Percentiles rank a stretch among this genome's conserved stretches.
phyloP scores from a whole-genome alignment of 306 rosid species.

The cucumber (Cucumis sativus) region Cucumber_9930_V3 NC_026655.2:25253501-25254000 shows the following conservation, averaged over 20 bases:
- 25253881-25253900: conserved; percentile 78
- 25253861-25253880: conserved; percentile 81
- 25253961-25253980: conserved; percentile 86
- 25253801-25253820: conserved; percentile 78
- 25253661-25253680: conserved; percentile 39
- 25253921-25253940: conserved; percentile 76
- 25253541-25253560: conserved; percentile 97
- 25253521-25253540: conserved; percentile 80
- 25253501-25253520: conserved; percentile 81
- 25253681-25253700: conserved; percentile 41
- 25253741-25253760: conserved; percentile 86
- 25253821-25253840: conserved; percentile 90
- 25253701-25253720: conserved; percentile 60
- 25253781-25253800: conserved; percentile 71
- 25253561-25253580: conserved; percentile 90
- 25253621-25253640: conserved; percentile 51
- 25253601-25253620: conserved; percentile 47
- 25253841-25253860: conserved; percentile 78
- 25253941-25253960: conserved; percentile 50
- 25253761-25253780: conserved; percentile 93
- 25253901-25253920: conserved; percentile 56
- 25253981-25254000: conserved; percentile 86
- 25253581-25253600: conserved; percentile 95
- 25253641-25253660: conserved; percentile 49
- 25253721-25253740: conserved; percentile 45